Conservation (phyloP, 805 yeast genomes). For the Priceomyces castillae region DNA sequence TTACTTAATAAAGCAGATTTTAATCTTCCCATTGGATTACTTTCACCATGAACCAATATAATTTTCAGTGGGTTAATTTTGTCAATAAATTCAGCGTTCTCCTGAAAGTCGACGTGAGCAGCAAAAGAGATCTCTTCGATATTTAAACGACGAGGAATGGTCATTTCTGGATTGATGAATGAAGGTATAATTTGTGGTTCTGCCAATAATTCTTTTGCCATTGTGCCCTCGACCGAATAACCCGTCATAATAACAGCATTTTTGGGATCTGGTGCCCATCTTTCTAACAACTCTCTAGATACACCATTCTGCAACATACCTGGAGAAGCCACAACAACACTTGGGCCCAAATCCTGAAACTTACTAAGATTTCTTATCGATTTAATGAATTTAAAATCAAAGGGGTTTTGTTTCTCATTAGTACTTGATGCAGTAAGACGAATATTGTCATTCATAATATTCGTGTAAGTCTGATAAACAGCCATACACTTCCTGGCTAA, state of each 20-base stretch:
- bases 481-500: constrained; percentile 96
- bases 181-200: constrained; percentile 94
- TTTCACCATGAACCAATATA: constrained; percentile 94
- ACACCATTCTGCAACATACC: constrained; percentile 98
- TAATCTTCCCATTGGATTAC: constrained; percentile 97
- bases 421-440: constrained; percentile 56
- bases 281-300: constrained; percentile 84
- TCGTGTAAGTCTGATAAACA: constrained; percentile 92
- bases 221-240: constrained; percentile 96
- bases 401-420: constrained; percentile 61
- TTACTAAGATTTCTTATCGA: constrained; percentile 76
- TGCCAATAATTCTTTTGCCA: constrained; percentile 85
- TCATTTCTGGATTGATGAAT: constrained; percentile 70
- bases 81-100: constrained; percentile 88
- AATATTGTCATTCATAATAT: constrained; percentile 94
- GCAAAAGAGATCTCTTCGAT: constrained; percentile 97
- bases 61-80: constrained; percentile 80
- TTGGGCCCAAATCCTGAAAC: constrained; percentile 91
- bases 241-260: constrained; percentile 89
- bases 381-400: constrained; percentile 81
- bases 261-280: constrained; percentile 97
- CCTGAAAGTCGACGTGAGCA: constrained; percentile 98
- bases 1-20: constrained; percentile 90
- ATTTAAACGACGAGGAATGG: constrained; percentile 80
- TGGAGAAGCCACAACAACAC: constrained; percentile 94